Evolutionary conservation across 306 rosid genomes (phyloP).

Genomic region (Gastrolobium bilobum): DNA sequence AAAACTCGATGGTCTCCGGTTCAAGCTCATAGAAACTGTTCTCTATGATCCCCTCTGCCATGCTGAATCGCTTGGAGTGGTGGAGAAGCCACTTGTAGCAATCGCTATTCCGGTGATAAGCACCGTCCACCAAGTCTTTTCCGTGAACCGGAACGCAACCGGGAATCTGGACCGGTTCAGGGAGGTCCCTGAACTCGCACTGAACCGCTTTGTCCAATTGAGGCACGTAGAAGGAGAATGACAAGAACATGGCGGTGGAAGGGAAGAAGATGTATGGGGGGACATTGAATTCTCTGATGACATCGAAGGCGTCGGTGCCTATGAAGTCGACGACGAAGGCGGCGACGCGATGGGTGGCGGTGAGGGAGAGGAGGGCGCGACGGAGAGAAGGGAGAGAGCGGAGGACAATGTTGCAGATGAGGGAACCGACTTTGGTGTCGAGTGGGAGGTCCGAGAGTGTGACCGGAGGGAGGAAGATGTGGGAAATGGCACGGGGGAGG

Average conservation of each 20-base stretch:
- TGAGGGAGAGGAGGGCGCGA: neutral
- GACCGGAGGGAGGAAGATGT: conserved; percentile 45
- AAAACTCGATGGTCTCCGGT: conserved; percentile 50
- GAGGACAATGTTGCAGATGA: conserved; percentile 45
- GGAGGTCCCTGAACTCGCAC: conserved; percentile 58
- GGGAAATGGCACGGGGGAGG: conserved; percentile 48
- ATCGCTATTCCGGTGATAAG: conserved; percentile 63
- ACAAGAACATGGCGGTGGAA: conserved; percentile 60
- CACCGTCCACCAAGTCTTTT: conserved; percentile 60
- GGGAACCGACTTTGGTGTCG: conserved; percentile 30
- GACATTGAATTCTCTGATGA: conserved; percentile 55
- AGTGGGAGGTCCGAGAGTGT: conserved; percentile 32
- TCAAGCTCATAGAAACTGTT: conserved; percentile 72
- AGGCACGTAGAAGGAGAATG: conserved; percentile 55
- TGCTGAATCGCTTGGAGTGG: conserved; percentile 52
- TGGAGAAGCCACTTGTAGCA: conserved; percentile 64
- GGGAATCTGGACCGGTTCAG: conserved; percentile 61
- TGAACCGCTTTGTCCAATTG: conserved; percentile 55
- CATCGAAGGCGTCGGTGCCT: conserved; percentile 68
- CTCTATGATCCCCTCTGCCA: conserved; percentile 61
- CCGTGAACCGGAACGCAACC: conserved; percentile 66
- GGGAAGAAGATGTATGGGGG: conserved; percentile 63
- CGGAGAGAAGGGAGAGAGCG: conserved; percentile 55
- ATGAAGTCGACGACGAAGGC: conserved; percentile 71
- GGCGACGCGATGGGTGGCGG: conserved; percentile 2